Conservation (phyloP, 306 rosid species). For the Argentina anserina region DNA sequence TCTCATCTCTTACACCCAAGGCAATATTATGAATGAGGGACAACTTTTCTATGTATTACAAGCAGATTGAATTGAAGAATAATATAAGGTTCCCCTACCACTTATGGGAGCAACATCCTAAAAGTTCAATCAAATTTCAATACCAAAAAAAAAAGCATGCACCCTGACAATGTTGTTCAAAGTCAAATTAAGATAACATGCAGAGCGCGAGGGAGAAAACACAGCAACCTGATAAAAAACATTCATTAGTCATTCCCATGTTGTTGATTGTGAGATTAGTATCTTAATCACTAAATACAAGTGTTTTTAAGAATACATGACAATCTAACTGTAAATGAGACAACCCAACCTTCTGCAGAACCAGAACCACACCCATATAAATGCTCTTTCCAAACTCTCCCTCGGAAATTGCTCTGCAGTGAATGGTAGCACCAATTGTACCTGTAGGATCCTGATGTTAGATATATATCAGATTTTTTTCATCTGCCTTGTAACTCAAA, state of each 20-base stretch:
- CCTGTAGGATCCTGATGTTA: constrained; percentile 83
- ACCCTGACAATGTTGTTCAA: constrained; percentile 63
- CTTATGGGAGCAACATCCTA: constrained; percentile 4
- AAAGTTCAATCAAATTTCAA: background rate
- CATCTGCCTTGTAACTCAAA: no score
- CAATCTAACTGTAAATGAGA: background rate
- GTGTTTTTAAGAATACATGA: background rate
- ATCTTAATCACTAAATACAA: background rate
- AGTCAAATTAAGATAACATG: constrained; percentile 64
- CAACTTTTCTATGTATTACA: constrained; percentile 2
- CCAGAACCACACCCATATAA: constrained; percentile 60
- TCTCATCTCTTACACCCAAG: background rate
- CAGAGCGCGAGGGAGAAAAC: constrained; percentile 56
- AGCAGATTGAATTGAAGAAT: background rate
- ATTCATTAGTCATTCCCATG: constrained; percentile 6
- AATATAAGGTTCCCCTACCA: constrained; percentile 32
- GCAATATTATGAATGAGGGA: constrained; percentile 1
- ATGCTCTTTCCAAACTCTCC: constrained; percentile 46
- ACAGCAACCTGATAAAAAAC: constrained; percentile 55
- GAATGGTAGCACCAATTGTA: constrained; percentile 54
- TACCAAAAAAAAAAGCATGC: constrained; percentile 19
- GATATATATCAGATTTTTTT: no score
- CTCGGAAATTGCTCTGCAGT: constrained; percentile 50
- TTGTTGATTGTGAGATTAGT: background rate
- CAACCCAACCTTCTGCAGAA: constrained; percentile 56